phyloP scores from a whole-genome alignment of 208 protist species.

The Tritrichomonas foetus region DNA sequence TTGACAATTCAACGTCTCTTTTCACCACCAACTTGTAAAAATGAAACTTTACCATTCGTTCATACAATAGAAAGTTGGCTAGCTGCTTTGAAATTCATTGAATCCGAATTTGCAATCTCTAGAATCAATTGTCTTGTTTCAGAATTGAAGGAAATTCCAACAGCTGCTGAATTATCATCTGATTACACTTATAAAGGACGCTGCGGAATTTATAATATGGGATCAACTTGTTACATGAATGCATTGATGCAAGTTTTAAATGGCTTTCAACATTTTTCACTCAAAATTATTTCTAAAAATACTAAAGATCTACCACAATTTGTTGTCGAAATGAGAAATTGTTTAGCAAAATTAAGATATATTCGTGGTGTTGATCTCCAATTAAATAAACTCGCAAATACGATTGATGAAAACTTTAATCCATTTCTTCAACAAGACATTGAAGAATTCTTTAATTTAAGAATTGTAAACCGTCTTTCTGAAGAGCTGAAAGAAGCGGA shows the following conservation, averaged over 20 bases:
- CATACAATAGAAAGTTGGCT: background rate
- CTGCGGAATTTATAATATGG: background rate
- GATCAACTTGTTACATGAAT: slow-evolving; percentile 11
- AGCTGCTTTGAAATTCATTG: background rate
- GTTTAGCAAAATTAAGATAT: background rate
- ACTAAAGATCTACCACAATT: background rate
- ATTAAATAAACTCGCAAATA: background rate
- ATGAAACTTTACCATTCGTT: background rate
- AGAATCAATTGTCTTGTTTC: background rate
- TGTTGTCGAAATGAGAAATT: background rate
- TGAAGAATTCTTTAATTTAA: slow-evolving; percentile 1
- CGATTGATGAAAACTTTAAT: background rate
- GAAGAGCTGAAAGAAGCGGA: background rate
- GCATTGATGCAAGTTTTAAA: background rate
- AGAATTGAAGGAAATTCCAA: background rate
- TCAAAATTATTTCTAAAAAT: background rate
- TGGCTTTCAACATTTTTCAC: background rate
- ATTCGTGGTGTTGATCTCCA: background rate
- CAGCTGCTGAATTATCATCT: background rate
- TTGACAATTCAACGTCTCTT: background rate
- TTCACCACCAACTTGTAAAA: background rate
- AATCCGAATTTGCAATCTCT: background rate
- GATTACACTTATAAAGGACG: slow-evolving; percentile 2
- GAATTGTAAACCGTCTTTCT: background rate
- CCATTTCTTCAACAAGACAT: background rate